Conservation (phyloP, 306 rosid genomes). For the Potentilla sterilis region DNA sequence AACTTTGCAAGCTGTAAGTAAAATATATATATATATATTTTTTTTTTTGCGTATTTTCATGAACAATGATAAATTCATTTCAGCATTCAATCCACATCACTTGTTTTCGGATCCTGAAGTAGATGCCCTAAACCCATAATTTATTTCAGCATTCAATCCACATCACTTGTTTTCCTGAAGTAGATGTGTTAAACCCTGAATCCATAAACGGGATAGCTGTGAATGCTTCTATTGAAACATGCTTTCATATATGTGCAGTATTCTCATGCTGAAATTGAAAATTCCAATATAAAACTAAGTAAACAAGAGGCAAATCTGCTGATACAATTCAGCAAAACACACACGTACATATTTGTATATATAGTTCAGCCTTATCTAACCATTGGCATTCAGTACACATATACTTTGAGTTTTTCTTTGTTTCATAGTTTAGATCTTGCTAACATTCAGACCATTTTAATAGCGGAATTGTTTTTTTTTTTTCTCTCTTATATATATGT, state of each 20-base stretch:
- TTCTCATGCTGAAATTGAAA: not conserved
- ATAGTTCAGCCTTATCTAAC: not conserved
- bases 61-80: not conserved
- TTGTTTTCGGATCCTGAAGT: not conserved
- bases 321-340: not conserved
- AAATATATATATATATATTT: not conserved
- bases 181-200: not conserved
- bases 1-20: conserved; percentile 32
- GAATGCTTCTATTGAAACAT: not conserved
- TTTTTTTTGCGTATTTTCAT: not conserved
- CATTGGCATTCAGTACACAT: not conserved
- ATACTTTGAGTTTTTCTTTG: not conserved
- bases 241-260: not conserved
- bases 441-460: not conserved
- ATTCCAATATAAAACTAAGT: not conserved
- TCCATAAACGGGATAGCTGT: not conserved
- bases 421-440: no score
- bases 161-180: not conserved
- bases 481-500: not conserved
- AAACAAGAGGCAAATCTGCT: not conserved
- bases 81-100: not conserved
- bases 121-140: not conserved
- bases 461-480: not conserved
- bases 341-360: not conserved
- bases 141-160: not conserved